Base-by-base conservation (phyloP, 441 rosid species). In the Syzygium syzygioides region DNA sequence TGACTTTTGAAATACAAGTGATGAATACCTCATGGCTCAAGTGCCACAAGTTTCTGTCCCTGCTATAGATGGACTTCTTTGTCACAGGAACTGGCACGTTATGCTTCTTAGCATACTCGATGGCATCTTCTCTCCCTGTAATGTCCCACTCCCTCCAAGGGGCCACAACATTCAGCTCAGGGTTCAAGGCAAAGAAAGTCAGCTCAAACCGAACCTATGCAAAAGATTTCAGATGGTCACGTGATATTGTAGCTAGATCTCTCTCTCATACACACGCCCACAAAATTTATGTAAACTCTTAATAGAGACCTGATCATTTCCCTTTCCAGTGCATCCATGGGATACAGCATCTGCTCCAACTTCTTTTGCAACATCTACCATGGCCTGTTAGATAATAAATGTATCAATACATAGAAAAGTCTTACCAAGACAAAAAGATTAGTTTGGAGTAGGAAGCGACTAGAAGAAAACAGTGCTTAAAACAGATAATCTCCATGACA, bases 61-160 rank as follows among this genome's bases (percentile, higher is more conserved):
- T 92, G 91, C 99, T 96, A 92, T 98, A 98, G 89, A 98, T 96
- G 79, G 99, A 98, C 91, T 98, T 97, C 92, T 98, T 98, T 9
- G 99, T 96, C 86, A 96, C 99, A 30, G 99, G 98, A 57, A 98
- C 98, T 7, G 98, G 98, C 88, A 98, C 94, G 5, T 96, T 94
- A 90, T 98, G 99, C 93, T 98, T 96, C 94, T 94, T 96, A 3
- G 99, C 99, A 92, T 96, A 98, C 89, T 97, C 99, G 66, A 98
- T 96, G 17, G 99, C 99, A 91, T 98, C 99, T 93, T 98, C 99
- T 93, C 99, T 92, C 84, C 99, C 99, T 64, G 88, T 90, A 87
- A 98, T 98, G 90, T 98, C 98, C 99, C 99, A 98, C 91, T 98
- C 99, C 79, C 99, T 95, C 99, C 99, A 97, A 30, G 99, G 98